Conservation (phyloP, 2,329 filamentous ascomycete species). For the Talaromyces verruculosus region DNA sequence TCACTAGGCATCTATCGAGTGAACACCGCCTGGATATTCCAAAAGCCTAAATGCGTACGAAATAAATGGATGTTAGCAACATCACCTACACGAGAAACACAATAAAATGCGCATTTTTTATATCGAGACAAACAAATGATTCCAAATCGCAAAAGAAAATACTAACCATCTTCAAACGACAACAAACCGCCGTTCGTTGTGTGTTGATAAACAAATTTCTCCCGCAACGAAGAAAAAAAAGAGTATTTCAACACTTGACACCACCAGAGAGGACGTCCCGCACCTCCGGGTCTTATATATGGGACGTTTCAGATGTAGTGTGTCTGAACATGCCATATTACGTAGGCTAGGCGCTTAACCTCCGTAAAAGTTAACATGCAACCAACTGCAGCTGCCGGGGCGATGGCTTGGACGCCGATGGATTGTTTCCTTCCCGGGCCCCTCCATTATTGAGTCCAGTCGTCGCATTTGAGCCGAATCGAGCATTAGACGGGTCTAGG, state of each 20-base stretch:
- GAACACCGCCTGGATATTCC: background rate
- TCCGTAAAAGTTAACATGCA: background rate
- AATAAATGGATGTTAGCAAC: background rate
- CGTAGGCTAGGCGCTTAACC: background rate
- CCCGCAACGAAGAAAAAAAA: background rate
- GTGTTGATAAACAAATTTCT: background rate
- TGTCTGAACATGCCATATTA: background rate
- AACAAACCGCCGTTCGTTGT: background rate
- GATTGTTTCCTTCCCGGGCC: background rate
- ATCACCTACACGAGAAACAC: background rate
- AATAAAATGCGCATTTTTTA: background rate
- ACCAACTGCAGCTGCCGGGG: background rate
- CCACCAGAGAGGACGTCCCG: background rate
- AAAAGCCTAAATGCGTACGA: background rate
- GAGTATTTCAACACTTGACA: background rate
- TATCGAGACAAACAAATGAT: background rate
- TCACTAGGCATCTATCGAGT: background rate
- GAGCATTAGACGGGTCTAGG: slow-evolving; percentile 1
- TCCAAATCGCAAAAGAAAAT: background rate
- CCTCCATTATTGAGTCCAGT: background rate
- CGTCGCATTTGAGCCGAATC: background rate
- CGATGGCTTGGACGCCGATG: background rate
- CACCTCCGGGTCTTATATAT: background rate
- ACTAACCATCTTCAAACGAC: background rate
- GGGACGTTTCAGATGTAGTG: background rate